phyloP scores from a whole-genome alignment of 2,329 filamentous ascomycete species.

The Rasamsonia emersonii region DNA sequence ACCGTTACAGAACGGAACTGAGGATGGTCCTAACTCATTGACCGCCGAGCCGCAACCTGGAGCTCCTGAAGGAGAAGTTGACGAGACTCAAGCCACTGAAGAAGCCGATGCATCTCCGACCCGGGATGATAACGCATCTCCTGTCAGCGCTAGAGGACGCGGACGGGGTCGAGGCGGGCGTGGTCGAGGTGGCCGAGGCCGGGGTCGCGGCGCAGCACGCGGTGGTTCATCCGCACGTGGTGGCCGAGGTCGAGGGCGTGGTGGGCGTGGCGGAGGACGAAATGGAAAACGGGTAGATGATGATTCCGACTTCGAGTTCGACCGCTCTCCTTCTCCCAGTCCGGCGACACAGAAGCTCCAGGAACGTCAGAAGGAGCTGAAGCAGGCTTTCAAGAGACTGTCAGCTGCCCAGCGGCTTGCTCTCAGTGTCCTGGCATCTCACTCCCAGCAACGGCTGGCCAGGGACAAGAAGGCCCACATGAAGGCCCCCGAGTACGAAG shows the following conservation, averaged over 20 bases:
- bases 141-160: constrained; percentile 17
- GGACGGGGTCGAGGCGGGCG: constrained; percentile 15
- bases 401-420: constrained; percentile 33
- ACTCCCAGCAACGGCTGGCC: constrained; percentile 29
- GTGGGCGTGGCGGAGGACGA: constrained; percentile 16
- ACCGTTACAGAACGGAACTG: constrained; percentile 16
- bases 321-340: constrained; percentile 26
- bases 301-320: constrained; percentile 20
- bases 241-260: constrained; percentile 12
- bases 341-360: constrained; percentile 29
- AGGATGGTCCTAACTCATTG: constrained; percentile 12
- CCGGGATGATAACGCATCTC: constrained; percentile 12
- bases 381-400: constrained; percentile 33
- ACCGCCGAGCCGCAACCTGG: constrained; percentile 12
- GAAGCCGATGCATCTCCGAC: constrained; percentile 12
- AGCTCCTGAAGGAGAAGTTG: constrained; percentile 10
- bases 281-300: constrained; percentile 22
- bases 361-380: constrained; percentile 34
- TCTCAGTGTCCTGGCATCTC: constrained; percentile 30
- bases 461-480: constrained; percentile 34
- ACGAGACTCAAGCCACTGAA: constrained; percentile 16
- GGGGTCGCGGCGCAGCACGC: constrained; percentile 19
- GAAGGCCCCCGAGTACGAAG: constrained; percentile 29
- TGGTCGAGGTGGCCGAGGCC: constrained; percentile 19
- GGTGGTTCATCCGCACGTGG: constrained; percentile 7